Percentiles rank a stretch among this genome's conserved stretches.
These are phyloP conservation scores for Botrytis deweyae DNA, from an alignment of 2,329 filamentous ascomycete species.

Conservation along the genomic window DNA sequence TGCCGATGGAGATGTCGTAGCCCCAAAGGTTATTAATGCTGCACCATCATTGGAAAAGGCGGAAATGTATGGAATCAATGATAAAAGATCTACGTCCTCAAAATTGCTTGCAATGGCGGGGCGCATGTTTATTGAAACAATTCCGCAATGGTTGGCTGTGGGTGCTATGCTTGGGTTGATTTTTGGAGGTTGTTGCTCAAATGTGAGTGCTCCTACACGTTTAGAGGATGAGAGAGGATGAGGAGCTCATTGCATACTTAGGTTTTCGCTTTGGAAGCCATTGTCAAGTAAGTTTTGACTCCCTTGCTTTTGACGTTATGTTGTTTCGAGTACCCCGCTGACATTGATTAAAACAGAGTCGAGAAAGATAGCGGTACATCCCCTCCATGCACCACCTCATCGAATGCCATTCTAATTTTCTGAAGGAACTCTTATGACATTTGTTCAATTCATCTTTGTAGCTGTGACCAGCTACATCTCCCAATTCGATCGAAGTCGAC, in stretches of 20 bases:
- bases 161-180: slow-evolving; percentile 77
- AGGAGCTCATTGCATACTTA: slow-evolving; percentile 44
- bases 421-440: slow-evolving; percentile 78
- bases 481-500: slow-evolving; percentile 66
- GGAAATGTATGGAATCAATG: slow-evolving; percentile 55
- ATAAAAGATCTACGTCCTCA: slow-evolving; percentile 50
- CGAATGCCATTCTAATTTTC: slow-evolving; percentile 26
- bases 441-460: slow-evolving; percentile 85
- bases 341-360: slow-evolving; percentile 53
- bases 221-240: slow-evolving; percentile 1
- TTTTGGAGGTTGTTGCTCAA: slow-evolving; percentile 93
- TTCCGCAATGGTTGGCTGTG: slow-evolving; percentile 63
- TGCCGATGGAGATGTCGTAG: slow-evolving; percentile 42
- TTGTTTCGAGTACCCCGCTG: slow-evolving; percentile 18
- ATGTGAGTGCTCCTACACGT: slow-evolving; percentile 56
- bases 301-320: not conserved
- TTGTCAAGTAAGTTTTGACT: slow-evolving; percentile 72
- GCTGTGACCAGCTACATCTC: slow-evolving; percentile 74
- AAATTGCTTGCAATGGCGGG: slow-evolving; percentile 52
- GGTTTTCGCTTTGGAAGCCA: slow-evolving; percentile 95
- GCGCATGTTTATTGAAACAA: slow-evolving; percentile 56
- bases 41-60: slow-evolving; percentile 54
- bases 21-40: slow-evolving; percentile 54
- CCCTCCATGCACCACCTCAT: not conserved
- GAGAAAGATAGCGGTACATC: slow-evolving; percentile 76